Conservation (phyloP, 2,329 filamentous ascomycete genomes). For the Elsinoe necatrix region DNA sequence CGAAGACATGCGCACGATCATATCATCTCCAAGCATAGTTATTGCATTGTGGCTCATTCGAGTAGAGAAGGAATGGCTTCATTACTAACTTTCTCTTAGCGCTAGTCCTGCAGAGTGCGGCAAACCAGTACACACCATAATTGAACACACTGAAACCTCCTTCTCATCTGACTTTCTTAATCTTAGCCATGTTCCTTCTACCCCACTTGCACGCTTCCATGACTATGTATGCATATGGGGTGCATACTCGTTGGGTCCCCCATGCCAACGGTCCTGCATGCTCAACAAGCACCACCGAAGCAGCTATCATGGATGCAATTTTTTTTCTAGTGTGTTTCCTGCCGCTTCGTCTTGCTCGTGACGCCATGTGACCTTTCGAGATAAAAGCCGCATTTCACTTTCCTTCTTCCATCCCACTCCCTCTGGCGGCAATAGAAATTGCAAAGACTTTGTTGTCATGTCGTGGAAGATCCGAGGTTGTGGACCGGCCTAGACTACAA, state of each 20-base stretch:
- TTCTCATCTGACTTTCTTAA: background rate
- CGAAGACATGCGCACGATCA: background rate
- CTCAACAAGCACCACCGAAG: background rate
- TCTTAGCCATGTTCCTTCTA: background rate
- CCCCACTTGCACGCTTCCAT: background rate
- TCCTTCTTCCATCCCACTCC: background rate
- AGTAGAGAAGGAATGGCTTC: background rate
- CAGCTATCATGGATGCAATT: background rate
- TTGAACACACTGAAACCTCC: background rate
- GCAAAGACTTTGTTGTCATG: no score
- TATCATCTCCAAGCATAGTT: background rate
- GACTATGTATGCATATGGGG: background rate
- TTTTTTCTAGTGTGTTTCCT: background rate
- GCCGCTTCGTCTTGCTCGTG: background rate
- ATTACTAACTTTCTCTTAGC: background rate
- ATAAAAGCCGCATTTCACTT: background rate
- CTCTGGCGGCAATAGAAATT: background rate
- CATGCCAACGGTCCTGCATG: background rate
- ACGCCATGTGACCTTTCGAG: background rate
- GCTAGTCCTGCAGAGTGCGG: background rate
- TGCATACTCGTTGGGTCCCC: background rate
- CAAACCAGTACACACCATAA: background rate
- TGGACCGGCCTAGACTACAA: background rate
- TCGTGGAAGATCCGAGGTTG: background rate
- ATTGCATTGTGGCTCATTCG: background rate